Evolutionary conservation across 1,139 yeast species (phyloP), one percentile per base, ranked within the genome.

Genomic region (Pichia sp.): DNA sequence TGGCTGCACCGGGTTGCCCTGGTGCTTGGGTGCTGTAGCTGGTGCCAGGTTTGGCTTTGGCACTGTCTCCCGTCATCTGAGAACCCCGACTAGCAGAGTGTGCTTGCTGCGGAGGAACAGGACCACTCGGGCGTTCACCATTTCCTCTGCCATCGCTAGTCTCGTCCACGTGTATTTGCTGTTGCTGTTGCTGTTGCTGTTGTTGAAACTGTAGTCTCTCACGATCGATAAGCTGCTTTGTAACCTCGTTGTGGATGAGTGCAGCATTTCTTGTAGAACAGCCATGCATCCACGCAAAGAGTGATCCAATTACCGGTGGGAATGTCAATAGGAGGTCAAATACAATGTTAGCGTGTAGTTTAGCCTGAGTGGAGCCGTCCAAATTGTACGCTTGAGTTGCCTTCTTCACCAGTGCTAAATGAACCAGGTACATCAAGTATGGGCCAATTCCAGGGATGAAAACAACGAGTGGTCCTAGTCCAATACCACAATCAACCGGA

Each of bases 251-350:
- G 57, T 78, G 86, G 7, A 85, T 69, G 53, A 84, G 54, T 0
- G 88, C 86, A 0, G 95, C 94, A 60, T 88, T 89, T 53, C 95
- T 66, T 0, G 96, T 84, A n/a, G 94, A 84, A 55, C 95, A 84
- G 1, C 80, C 84, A 58, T 84, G 76, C 59, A 89, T 49, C 88
- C 95, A 89, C 12, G 84, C 68, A 45, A 86, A 73, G 36, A 86
- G 62, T 3, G 78, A 68, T 1, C 97, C 96, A 30, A 88, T 61
- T 4, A 86, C 54, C 0, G 97, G 97, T 0, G 91, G 80, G 32
- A 89, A 64, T 2, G 91, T 72, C 33, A 88, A 74, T 28, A 84
- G 52, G 38, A 88, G 67, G 58, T 88, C 96, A 50, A 85, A 60
- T 12, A 75, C 57, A 35, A 86, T 83, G 54, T 88, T 83, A 5